Conservation (phyloP, 768 basidiomycete genomes). For the Xerocomellus amylosporus region DNA sequence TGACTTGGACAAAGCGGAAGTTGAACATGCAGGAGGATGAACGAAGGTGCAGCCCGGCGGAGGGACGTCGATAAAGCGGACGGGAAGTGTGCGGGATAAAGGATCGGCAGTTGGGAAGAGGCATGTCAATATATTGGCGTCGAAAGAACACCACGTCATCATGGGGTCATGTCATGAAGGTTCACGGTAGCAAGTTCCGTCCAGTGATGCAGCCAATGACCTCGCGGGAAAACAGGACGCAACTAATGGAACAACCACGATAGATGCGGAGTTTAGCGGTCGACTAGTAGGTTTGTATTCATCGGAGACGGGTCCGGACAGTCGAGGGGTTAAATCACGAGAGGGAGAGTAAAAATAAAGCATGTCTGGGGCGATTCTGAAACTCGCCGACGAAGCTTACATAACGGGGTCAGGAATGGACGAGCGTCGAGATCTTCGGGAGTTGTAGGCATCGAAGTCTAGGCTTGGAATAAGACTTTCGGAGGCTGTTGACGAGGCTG, state of each 20-base stretch:
- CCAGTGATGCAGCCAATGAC: neutral
- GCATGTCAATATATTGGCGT: neutral
- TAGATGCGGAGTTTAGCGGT: neutral
- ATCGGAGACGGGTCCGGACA: neutral
- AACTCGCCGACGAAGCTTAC: neutral
- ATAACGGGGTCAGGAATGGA: neutral
- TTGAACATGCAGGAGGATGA: neutral
- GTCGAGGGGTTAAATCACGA: neutral
- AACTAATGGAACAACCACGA: neutral
- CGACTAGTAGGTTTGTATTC: neutral
- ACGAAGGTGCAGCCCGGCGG: neutral
- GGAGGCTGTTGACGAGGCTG: neutral
- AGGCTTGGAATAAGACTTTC: neutral
- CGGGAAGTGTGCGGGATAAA: neutral
- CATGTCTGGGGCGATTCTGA: slow-evolving; percentile 1
- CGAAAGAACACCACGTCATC: slow-evolving; percentile 7
- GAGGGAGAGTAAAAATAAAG: neutral
- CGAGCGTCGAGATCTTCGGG: neutral
- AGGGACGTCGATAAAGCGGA: slow-evolving; percentile 5
- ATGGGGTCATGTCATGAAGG: neutral
- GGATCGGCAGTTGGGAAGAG: slow-evolving; percentile 12
- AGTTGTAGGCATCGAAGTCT: neutral
- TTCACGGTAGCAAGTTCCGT: neutral
- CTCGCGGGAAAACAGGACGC: neutral
- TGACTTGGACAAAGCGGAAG: neutral